A percentile compares a stretch with the other conserved stretches of the same genome.
phyloP scores from a whole-genome alignment of 371 early-diverging fungal genomes.

The Mortierella sp. region DNA sequence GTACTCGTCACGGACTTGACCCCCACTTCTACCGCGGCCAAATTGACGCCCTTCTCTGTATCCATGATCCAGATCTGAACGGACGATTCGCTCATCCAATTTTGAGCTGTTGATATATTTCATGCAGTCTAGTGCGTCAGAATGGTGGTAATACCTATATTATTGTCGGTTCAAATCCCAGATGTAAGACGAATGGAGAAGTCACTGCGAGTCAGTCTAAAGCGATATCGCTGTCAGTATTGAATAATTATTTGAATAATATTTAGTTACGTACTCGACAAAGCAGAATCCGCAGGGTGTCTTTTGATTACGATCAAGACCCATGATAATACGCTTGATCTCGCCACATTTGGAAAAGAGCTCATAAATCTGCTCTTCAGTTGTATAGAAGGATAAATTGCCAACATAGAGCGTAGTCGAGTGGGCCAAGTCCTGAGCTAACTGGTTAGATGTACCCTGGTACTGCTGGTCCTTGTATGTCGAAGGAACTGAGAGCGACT shows the following conservation, averaged over 20 bases:
- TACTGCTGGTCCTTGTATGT: conserved; percentile 89
- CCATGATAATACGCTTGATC: conserved; percentile 99
- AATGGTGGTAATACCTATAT: conserved; percentile 87
- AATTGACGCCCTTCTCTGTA: conserved; percentile 96
- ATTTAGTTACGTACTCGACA: conserved; percentile 84
- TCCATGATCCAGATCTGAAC: conserved; percentile 98
- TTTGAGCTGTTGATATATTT: conserved; percentile 95
- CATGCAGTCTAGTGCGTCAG: conserved; percentile 92
- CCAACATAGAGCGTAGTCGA: conserved; percentile 96
- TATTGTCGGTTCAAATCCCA: background rate
- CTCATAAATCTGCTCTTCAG: conserved; percentile 98
- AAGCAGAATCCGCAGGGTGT: conserved; percentile 99
- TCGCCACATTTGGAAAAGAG: conserved; percentile 97
- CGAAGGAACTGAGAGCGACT: conserved; percentile 86
- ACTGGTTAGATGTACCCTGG: conserved; percentile 82
- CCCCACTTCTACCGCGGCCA: conserved; percentile 96
- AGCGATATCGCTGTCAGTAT: background rate
- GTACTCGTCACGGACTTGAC: conserved; percentile 97
- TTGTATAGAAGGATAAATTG: conserved; percentile 97
- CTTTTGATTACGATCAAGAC: conserved; percentile 92
- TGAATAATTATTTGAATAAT: background rate
- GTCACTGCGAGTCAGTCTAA: background rate
- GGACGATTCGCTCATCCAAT: conserved; percentile 94
- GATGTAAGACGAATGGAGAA: no score
- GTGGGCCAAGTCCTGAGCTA: conserved; percentile 73